Base-by-base conservation (phyloP, 2,329 filamentous ascomycete species). In the Colletotrichum sp. region DNA sequence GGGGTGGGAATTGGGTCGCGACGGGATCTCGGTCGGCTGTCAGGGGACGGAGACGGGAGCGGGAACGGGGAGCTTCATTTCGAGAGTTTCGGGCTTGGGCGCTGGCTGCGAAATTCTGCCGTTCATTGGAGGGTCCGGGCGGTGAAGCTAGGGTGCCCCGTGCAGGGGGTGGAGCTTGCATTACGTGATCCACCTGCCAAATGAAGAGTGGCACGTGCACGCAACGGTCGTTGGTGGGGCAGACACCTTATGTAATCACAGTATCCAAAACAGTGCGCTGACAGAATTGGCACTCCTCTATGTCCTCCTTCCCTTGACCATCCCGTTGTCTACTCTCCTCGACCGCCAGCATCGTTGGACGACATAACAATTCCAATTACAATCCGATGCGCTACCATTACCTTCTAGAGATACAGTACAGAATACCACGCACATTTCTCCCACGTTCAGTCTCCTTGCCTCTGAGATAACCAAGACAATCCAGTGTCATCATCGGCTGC, bases 101-200 rank as follows among this genome's bases (percentile, higher is more conserved):
- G 55, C 68, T 52, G 44, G 30, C 55, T 52, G 67, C 74, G 76
- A 72, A 67, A 77, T 78, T 78, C 76, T 78, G 76, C 76, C 76
- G 71, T 12, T 57, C 22, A 8, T 22, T 27, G 32, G 68, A 66
- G 34, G 55, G 64, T 73, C 66, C 52, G 60, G 69, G 74, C 72
- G 72, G 71, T 71, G 71, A 78, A 13, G 27, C 55, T 16, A 28
- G 66, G 28, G 5, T 34, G 3, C n/a, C 44, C 28, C 44, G 12
- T 48, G 63, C 22, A 25, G 34, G 34, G 1, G 27, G 5, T 8
- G 61, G 59, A 34, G n/a, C 8, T 12, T 36, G 16, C 59, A 19
- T 75, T 68, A 73, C 63, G 63, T 75, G 32, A 75, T 75, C 36
- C n/a, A 68, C 48, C 65, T 63, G 27, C 30, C 59, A 36, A 9